Base-by-base conservation (phyloP, 2,329 filamentous ascomycete genomes). In the Cladosporium phlei region DNA sequence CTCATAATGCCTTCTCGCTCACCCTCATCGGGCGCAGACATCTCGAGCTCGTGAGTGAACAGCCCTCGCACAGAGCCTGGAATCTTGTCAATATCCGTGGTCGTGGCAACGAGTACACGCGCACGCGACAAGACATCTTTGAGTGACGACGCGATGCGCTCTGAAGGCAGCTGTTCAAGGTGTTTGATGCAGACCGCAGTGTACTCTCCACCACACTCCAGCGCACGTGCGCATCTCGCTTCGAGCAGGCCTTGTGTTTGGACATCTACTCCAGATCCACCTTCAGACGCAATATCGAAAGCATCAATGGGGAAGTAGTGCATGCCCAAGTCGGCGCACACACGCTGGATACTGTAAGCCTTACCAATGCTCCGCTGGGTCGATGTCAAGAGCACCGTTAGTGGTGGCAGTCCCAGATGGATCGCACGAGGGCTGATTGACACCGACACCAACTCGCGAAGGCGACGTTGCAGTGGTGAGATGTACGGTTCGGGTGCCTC, bases 341-440 rank as follows among this genome's bases (percentile, higher is more conserved):
- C 89, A 33, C 80, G 79, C 1, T 74, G 76, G 0, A 88, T 88
- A 17, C 89, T 70, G 2, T 83, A 86, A n/a, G 86, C 76, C 65
- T 98, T 98, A 39, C 93, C 93, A 56, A 97, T 95, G 51, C 88
- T 87, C 34, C 93, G 82, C 66, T 98, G 93, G 2, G 88, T 94
- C 1, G 93, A 97, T 1, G 87, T 86, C 5, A 98, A 72, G 3
- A 98, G 75, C 27, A 98, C 85, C 1, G 90, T 88, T 12, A 96
- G 77, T 0, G 93, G 88, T 2, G 91, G 89, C 69, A 97, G 83
- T 33, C 86, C 85, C 2, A 97, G 73, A 59, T 91, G 86, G 34
- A 95, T 83, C 1, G 93, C 91, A 47, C 89, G 79, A 47, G 85
- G 81, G 59, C 89, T 96, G 1, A 89, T 95, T 1, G 91, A 88